A percentile compares a stretch with the other conserved stretches of the same genome.
Conservation (phyloP, 805 yeast species). For the Hyphopichia homilentoma region DNA sequence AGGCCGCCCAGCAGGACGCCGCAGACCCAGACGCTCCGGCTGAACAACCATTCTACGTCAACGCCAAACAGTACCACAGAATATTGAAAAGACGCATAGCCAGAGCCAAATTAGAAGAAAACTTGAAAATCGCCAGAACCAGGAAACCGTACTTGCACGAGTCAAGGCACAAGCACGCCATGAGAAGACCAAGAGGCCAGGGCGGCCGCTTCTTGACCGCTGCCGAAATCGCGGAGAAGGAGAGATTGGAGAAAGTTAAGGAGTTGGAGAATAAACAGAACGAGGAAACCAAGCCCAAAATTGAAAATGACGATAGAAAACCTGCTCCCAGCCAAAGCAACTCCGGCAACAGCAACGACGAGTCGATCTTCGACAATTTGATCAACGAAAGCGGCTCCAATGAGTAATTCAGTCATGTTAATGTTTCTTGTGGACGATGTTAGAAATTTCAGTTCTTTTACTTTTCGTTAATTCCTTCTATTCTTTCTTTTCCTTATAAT, state of each 20-base stretch:
- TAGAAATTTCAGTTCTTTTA: too few species aligned
- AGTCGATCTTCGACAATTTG: slow-evolving; percentile 15
- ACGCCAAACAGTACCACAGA: slow-evolving; percentile 96
- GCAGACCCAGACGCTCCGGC: slow-evolving; percentile 17
- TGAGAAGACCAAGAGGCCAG: slow-evolving; percentile 98
- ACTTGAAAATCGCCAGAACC: slow-evolving; percentile 80
- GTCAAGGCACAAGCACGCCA: slow-evolving; percentile 97
- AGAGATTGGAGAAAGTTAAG: slow-evolving; percentile 34
- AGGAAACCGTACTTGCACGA: slow-evolving; percentile 94
- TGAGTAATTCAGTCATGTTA: neutral
- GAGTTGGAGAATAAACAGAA: slow-evolving; percentile 25
- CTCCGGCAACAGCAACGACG: slow-evolving; percentile 8
- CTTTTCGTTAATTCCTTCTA: too few species aligned
- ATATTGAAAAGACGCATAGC: slow-evolving; percentile 91
- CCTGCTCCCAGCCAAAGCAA: too few species aligned
- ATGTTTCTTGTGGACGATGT: slow-evolving; percentile 4
- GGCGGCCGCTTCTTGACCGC: slow-evolving; percentile 97
- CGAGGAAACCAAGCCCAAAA: slow-evolving; percentile 1
- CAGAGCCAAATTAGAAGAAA: slow-evolving; percentile 88
- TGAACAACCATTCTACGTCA: slow-evolving; percentile 95
- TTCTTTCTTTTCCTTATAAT: neutral
- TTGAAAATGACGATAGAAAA: neutral
- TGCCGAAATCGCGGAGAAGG: slow-evolving; percentile 54
- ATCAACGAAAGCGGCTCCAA: slow-evolving; percentile 7
- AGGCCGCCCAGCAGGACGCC: slow-evolving; percentile 9